Evolutionary conservation across 306 rosid species (phyloP), one percentile per base, ranked within the genome.

Genomic region (Astragalus glycyphyllos): DNA sequence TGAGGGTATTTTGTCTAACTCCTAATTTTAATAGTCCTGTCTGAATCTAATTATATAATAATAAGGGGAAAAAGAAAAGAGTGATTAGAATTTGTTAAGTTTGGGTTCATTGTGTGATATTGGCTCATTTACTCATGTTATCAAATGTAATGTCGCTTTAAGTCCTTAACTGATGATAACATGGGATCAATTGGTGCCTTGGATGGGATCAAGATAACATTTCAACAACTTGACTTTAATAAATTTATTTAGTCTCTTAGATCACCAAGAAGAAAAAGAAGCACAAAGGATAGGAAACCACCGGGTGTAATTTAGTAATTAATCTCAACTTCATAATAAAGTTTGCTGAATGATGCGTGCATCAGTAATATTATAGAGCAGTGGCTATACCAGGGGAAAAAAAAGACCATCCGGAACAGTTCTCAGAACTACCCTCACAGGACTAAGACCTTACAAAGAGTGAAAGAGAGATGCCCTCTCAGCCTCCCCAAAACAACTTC

Each of bases 401-500:
- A 55, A 68, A 20, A 7, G 5, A 38, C 53, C 53, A 23, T 23
- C 31, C 34, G 23, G 5, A 51, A 55, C 41, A 26, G 64, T 32
- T 31, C 44, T 23, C 16, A 1, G 11, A 23, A 62, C 17, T 12
- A 11, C 53, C 20, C 51, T 55, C 7, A 29, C 15, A 40, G 6
- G 64, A 40, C 53, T 8, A n/a, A 44, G n/a, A 9, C 42, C 61
- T n/a, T n/a, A 29, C 64, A 26, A 53, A 40, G 41, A 49, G 48
- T 38, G 74, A 26, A 53, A 40, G 41, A 49, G 48, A 53, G 74
- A 26, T 69, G 60, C 40, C 13, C 74, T 53, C 26, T n/a, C 53
- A 11, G 20, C 16, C 53, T 20, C 42, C 34, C n/a, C 40, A 20
- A 53, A 53, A 69, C 38, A 53, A 40, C 14, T 41, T 38, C 12